Base-by-base conservation (phyloP, 2,329 filamentous ascomycete genomes). In the Pestalotiopsis sp. region DNA sequence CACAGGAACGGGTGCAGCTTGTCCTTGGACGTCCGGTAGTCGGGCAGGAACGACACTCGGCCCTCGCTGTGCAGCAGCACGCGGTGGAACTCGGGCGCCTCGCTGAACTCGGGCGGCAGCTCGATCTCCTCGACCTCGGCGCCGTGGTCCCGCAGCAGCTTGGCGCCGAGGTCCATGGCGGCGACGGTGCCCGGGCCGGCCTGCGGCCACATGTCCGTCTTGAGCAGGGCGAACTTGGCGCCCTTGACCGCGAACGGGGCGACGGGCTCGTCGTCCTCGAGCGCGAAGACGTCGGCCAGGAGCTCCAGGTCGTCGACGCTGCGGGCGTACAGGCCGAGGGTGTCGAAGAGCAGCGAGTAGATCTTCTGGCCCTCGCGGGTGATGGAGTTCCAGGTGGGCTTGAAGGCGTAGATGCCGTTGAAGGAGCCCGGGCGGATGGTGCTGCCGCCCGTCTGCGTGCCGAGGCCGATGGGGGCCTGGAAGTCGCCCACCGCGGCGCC, bases 361-460 rank as follows among this genome's bases (percentile, higher is more conserved):
- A 89, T 80, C 75, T 87, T 89, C 59, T 86, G 82, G 0, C 90
- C 90, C 73, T 92, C 90, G 0, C 88, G 82, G 0, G 86, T 89
- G 41, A 92, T 85, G 0, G 87, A 79, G 67, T 86, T 87, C 88
- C 89, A 92, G 0, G 90, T 92, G 2, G 90, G 90, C 75, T 92
- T 92, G 67, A 91, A 80, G 0, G 83, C 89, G 68, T 89, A 92
- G 4, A 90, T 82, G 5, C 90, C 90, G 70, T 88, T 91, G 78
- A 87, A 93, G 0, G 89, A 89, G 0, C 82, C 90, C 0, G 91
- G 91, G 0, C 90, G 85, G 59, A 93, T 87, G 0, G 83, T 87
- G 69, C 87, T 90, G 0, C 91, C 91, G 2, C 86, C 88, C 0
- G 90, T 93, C 74, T 93, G 90, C 0, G 90, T 91, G 0, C 90